These are phyloP conservation scores for Aspergillus brunneoviolaceus DNA, from an alignment of 2,329 filamentous ascomycete genomes.

Conservation along the genomic window DNA sequence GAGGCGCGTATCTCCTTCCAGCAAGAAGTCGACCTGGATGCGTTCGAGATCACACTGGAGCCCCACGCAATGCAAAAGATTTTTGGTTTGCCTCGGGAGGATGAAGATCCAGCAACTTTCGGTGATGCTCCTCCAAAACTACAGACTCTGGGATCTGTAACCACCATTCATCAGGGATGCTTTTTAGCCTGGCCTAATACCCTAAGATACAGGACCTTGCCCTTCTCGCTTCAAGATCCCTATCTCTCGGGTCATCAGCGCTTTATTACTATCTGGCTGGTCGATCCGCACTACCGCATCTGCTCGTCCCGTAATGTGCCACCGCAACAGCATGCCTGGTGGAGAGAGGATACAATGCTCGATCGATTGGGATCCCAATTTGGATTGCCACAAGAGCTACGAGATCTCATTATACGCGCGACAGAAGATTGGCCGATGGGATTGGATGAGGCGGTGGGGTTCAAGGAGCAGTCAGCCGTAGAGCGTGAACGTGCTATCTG, in stretches of 20 bases:
- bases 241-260: slow-evolving; percentile 9
- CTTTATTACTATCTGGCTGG: slow-evolving; percentile 15
- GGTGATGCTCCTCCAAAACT: neutral
- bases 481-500: neutral
- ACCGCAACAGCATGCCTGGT: slow-evolving; percentile 14
- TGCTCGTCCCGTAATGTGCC: slow-evolving; percentile 16
- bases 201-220: slow-evolving; percentile 9
- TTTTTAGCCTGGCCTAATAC: slow-evolving; percentile 15
- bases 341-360: neutral
- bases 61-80: too few species aligned
- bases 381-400: neutral
- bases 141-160: slow-evolving; percentile 16
- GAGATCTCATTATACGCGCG: neutral
- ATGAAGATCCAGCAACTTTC: too few species aligned
- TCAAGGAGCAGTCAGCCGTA: neutral
- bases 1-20: too few species aligned
- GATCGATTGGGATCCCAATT: neutral
- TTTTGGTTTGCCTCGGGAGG: too few species aligned
- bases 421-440: neutral
- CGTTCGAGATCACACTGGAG: too few species aligned
- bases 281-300: slow-evolving; percentile 17
- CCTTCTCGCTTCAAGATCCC: slow-evolving; percentile 10
- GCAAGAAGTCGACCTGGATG: too few species aligned
- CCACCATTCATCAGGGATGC: slow-evolving; percentile 8
- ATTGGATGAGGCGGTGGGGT: neutral